phyloP scores from a whole-genome alignment of 305 asterid species.

The Plantago rigida region DNA sequence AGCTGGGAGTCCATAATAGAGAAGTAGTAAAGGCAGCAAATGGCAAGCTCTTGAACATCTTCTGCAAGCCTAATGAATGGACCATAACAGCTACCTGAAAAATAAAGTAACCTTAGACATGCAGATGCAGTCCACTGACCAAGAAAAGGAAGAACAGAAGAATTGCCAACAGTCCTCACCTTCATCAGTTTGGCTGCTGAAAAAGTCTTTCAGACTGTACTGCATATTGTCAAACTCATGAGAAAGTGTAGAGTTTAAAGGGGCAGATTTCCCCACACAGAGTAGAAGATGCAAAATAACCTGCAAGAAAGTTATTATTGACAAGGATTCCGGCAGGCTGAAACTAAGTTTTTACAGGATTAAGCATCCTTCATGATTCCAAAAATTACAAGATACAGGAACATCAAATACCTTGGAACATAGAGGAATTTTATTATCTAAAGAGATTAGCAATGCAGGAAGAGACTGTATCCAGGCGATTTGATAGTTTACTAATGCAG shows the following conservation, averaged over 20 bases:
- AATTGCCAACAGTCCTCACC: slow-evolving; percentile 33
- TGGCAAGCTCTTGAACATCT: slow-evolving; percentile 77
- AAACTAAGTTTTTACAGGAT: slow-evolving; percentile 16
- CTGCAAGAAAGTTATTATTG: slow-evolving; percentile 38
- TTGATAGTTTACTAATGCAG: slow-evolving; percentile 45
- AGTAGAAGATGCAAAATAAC: slow-evolving; percentile 67
- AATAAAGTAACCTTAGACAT: slow-evolving; percentile 25
- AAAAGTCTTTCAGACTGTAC: slow-evolving; percentile 41
- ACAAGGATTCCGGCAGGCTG: slow-evolving; percentile 8
- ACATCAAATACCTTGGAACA: slow-evolving; percentile 54
- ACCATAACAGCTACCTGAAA: slow-evolving; percentile 52
- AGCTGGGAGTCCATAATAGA: slow-evolving; percentile 49
- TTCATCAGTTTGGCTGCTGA: slow-evolving; percentile 39
- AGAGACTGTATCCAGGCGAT: slow-evolving; percentile 61
- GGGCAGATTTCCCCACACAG: slow-evolving; percentile 51
- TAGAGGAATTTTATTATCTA: slow-evolving; percentile 53
- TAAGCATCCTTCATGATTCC: slow-evolving; percentile 19
- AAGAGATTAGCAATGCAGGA: slow-evolving; percentile 53
- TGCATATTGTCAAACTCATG: slow-evolving; percentile 56
- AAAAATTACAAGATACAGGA: slow-evolving; percentile 4
- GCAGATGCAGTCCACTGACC: slow-evolving; percentile 1
- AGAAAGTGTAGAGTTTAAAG: slow-evolving; percentile 37
- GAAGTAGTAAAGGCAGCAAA: slow-evolving; percentile 72
- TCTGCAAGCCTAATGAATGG: slow-evolving; percentile 68
- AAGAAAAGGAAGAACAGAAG: slow-evolving; percentile 19